Evolutionary conservation across 176 grass and related monocot species (phyloP).

Genomic region (Tillandsia leiboldiana): DNA sequence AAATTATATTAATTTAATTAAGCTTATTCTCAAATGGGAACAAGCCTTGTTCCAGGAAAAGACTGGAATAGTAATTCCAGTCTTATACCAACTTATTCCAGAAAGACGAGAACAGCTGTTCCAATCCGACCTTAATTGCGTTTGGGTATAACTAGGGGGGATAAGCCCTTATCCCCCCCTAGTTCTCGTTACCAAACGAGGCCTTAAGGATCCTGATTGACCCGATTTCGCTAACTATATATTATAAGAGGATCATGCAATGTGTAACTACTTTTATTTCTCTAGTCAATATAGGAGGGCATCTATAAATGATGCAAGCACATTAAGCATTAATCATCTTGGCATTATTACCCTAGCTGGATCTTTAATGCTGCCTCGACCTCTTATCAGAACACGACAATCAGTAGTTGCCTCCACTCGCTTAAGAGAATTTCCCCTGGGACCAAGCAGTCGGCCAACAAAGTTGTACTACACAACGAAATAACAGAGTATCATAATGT

Average conservation of each 20-base stretch:
- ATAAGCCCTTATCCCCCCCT: too few relatives aligned
- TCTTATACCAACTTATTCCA: too few relatives aligned
- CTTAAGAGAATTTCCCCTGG: slow-evolving; percentile 78
- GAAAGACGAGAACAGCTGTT: too few relatives aligned
- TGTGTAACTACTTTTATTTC: background rate
- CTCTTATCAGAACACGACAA: slow-evolving; percentile 82
- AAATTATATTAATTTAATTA: too few relatives aligned
- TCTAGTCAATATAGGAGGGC: background rate
- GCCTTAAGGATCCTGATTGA: background rate
- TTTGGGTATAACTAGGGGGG: too few relatives aligned
- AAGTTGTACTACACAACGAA: slow-evolving; percentile 60
- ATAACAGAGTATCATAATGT: background rate
- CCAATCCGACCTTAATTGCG: too few relatives aligned
- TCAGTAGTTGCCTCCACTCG: slow-evolving; percentile 74
- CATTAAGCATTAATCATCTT: background rate
- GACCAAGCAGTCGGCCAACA: slow-evolving; percentile 70
- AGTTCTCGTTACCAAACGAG: too few relatives aligned
- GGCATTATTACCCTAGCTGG: slow-evolving; percentile 40
- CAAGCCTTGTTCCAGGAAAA: too few relatives aligned
- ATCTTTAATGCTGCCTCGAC: slow-evolving; percentile 84
- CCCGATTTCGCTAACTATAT: background rate
- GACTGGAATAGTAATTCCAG: too few relatives aligned
- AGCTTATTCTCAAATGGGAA: too few relatives aligned
- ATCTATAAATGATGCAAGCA: background rate
- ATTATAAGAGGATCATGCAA: background rate